Base-by-base conservation (phyloP, 306 rosid species). In the Trifolium pratense region DNA sequence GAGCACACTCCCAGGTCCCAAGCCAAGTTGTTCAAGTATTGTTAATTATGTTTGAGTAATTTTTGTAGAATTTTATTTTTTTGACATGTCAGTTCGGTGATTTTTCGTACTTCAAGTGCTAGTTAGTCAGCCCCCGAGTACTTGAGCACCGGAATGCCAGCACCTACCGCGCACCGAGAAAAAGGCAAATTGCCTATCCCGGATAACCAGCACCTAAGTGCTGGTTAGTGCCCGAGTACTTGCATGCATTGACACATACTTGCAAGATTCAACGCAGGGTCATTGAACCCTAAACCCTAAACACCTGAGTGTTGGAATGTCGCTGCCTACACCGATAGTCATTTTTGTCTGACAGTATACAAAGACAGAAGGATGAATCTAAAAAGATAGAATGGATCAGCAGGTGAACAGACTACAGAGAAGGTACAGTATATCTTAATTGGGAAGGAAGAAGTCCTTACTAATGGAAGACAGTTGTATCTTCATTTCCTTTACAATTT, bases 391-490 rank as follows among this genome's bases (percentile, higher is more conserved):
- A 10, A 18, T 20, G 32, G 52, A 64, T 40, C 53, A 40, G 13
- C 16, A 40, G 34, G 16, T 40, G 52, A 39, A 23, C 53, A 65
- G 63, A 57, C 36, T 57, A 25, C 16, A 25, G 17, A 20, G 18
- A 13, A 40, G 21, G 17, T 40, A 20, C 16, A 17, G 11, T 63
- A 42, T 18, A 11, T 48, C 15, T 63, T 17, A 36, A 66, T 40
- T 66, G 70, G 37, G 53, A 66, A 66, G 55, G 36, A 23, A 37
- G 70, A 66, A 66, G 46, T 66, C 70, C 55, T 66, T 21, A 21
- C 51, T 39, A 6, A 15, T 15, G 66, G 20, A 60, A 60, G 66
- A 15, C 34, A 60, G 10, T 29, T 6, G 1, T 11, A 40, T 11
- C 52, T 64, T 6, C 70, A 65, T 11, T 65, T 40, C 49, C 49